Conservation (phyloP, 345 rosid species). For the Ceriops zippeliana region DNA sequence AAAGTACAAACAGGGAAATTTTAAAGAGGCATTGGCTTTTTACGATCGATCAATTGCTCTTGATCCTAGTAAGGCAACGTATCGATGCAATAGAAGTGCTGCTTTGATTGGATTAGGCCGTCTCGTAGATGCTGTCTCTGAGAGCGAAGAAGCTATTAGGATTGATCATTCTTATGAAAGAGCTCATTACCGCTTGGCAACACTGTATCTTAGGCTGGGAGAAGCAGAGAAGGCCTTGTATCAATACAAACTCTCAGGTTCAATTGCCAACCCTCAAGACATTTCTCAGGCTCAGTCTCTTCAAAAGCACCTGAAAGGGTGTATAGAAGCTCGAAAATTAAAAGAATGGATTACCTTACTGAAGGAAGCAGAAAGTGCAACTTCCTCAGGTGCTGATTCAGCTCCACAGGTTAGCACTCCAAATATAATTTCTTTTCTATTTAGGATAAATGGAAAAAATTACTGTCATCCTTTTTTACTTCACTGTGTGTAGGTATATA, state of each 20-base stretch:
- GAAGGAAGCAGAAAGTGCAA: constrained; percentile 39
- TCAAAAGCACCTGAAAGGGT: constrained; percentile 34
- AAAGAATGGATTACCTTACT: constrained; percentile 50
- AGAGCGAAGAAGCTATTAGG: constrained; percentile 69
- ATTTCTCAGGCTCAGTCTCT: constrained; percentile 45
- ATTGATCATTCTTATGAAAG: constrained; percentile 59
- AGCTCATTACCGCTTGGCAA: constrained; percentile 70
- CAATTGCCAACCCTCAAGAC: constrained; percentile 30
- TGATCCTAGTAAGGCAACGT: constrained; percentile 62
- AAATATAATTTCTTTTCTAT: not conserved
- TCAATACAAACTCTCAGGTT: constrained; percentile 49
- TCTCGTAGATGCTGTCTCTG: constrained; percentile 61
- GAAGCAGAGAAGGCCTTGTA: constrained; percentile 54
- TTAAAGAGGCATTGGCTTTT: constrained; percentile 63
- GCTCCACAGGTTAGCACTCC: constrained; percentile 50
- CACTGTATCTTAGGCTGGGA: constrained; percentile 58
- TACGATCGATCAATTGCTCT: constrained; percentile 72
- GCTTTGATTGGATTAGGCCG: constrained; percentile 80
- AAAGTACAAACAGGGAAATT: constrained; percentile 65
- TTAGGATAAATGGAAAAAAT: not conserved
- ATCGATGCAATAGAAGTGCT: constrained; percentile 76
- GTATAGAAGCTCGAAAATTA: constrained; percentile 40
- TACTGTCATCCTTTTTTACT: not conserved
- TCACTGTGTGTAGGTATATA: constrained; percentile 35
- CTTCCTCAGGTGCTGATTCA: constrained; percentile 54